Percentiles rank a stretch among this genome's conserved stretches.
Conservation (phyloP, 2,329 filamentous ascomycete genomes). For the Venturia pyrina region DNA sequence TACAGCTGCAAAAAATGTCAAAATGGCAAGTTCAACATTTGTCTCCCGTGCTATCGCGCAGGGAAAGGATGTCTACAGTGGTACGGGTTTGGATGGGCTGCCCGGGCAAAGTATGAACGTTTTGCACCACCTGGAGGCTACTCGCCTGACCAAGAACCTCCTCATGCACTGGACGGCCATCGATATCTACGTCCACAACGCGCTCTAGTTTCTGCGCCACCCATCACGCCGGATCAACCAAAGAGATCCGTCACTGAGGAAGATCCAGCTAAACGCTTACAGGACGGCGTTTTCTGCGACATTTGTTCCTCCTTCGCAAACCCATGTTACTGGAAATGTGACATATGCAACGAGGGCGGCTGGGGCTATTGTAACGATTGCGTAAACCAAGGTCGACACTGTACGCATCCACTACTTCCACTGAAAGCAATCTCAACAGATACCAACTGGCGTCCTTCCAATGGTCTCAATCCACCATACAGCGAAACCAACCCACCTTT, state of each 20-base stretch:
- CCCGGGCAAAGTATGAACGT: conserved; percentile 53
- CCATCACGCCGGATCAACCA: conserved; percentile 16
- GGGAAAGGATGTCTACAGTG: conserved; percentile 74
- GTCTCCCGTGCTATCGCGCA: conserved; percentile 66
- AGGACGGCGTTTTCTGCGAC: conserved; percentile 77
- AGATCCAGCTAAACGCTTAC: conserved; percentile 56
- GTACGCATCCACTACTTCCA: conserved; percentile 72
- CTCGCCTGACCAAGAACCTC: conserved; percentile 32
- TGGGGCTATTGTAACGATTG: conserved; percentile 91
- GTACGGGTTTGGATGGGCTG: conserved; percentile 75
- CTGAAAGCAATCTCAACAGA: conserved; percentile 36
- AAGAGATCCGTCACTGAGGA: conserved; percentile 37
- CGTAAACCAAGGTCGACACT: conserved; percentile 71
- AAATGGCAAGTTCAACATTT: conserved; percentile 66
- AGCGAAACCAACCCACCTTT: conserved; percentile 19
- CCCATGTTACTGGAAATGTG: conserved; percentile 83
- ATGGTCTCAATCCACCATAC: conserved; percentile 20
- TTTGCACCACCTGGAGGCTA: conserved; percentile 32
- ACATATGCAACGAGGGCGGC: conserved; percentile 78
- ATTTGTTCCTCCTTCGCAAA: conserved; percentile 65
- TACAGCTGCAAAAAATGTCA: conserved; percentile 70
- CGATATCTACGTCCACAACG: conserved; percentile 28
- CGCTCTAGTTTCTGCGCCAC: conserved; percentile 17
- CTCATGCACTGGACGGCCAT: conserved; percentile 43
- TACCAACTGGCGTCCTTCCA: conserved; percentile 15